Conservation (phyloP, 768 basidiomycete species). For the Tylopilus cervinicoccineus region DNA sequence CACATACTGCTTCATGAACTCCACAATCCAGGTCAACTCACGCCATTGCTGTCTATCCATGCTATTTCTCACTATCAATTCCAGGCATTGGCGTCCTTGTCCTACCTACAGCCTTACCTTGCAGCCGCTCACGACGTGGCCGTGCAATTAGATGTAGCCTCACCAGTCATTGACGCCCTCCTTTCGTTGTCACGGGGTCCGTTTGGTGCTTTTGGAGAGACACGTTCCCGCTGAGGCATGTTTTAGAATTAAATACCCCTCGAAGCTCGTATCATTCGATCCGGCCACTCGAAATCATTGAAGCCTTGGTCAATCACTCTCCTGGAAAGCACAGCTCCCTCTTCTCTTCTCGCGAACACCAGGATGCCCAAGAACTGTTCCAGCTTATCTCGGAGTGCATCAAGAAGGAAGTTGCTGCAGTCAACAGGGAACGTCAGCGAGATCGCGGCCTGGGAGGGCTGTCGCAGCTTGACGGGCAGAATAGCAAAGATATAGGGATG, state of each 20-base stretch:
- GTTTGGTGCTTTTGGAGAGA: constrained; percentile 17
- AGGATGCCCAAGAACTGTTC: constrained; percentile 98
- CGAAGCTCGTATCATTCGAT: constrained; percentile 54
- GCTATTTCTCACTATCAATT: constrained; percentile 12
- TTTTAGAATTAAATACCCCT: constrained; percentile 62
- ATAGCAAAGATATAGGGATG: constrained; percentile 45
- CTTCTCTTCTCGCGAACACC: constrained; percentile 89
- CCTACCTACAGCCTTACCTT: constrained; percentile 78
- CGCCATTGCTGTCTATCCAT: neutral
- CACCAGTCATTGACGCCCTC: constrained; percentile 83
- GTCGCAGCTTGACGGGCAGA: constrained; percentile 23
- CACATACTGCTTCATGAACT: constrained; percentile 97
- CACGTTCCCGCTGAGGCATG: constrained; percentile 1
- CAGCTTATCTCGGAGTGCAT: constrained; percentile 87
- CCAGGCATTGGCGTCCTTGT: constrained; percentile 85
- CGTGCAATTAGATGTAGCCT: constrained; percentile 74
- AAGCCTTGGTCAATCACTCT: constrained; percentile 56
- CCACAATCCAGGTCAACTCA: constrained; percentile 74
- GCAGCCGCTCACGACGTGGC: constrained; percentile 72
- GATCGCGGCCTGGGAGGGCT: constrained; percentile 71
- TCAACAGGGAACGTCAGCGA: constrained; percentile 66
- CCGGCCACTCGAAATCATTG: constrained; percentile 69
- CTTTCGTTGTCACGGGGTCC: constrained; percentile 65
- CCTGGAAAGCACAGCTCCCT: constrained; percentile 56
- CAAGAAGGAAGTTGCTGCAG: constrained; percentile 74